A percentile compares a stretch with the other conserved stretches of the same genome.
Evolutionary conservation across 257 asterid genomes (phyloP).

Genomic region (Gynochthodes officinalis): DNA sequence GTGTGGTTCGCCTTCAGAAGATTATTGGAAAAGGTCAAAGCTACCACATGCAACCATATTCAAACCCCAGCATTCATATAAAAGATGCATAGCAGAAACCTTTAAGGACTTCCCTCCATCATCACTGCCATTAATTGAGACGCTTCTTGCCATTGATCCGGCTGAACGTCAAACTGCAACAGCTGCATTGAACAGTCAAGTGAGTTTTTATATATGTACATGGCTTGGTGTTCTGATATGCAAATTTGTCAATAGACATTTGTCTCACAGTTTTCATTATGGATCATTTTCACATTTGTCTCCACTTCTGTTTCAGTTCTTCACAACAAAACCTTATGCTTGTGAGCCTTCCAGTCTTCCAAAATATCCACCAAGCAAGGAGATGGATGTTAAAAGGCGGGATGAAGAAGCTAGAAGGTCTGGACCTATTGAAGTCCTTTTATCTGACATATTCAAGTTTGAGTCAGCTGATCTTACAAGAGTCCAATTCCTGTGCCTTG

Average conservation of each 20-base stretch:
- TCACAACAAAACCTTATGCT: slow-evolving; percentile 65
- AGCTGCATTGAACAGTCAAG: slow-evolving; percentile 64
- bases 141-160: slow-evolving; percentile 80
- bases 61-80: slow-evolving; percentile 82
- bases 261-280: neutral
- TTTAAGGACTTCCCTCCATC: slow-evolving; percentile 78
- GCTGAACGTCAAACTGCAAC: slow-evolving; percentile 77
- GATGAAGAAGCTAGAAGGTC: slow-evolving; percentile 93
- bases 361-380: slow-evolving; percentile 90
- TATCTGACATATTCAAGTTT: neutral
- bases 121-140: slow-evolving; percentile 67
- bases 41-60: slow-evolving; percentile 85
- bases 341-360: slow-evolving; percentile 91
- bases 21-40: slow-evolving; percentile 78
- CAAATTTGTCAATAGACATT: neutral
- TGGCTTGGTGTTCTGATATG: neutral
- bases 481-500: neutral
- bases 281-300: slow-evolving; percentile 3
- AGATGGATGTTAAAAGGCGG: slow-evolving; percentile 88
- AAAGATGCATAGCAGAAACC: slow-evolving; percentile 65
- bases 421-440: slow-evolving; percentile 10
- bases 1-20: slow-evolving; percentile 83
- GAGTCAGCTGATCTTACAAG: neutral
- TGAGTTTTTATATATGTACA: slow-evolving; percentile 34
- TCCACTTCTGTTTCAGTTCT: slow-evolving; percentile 52